phyloP scores from a whole-genome alignment of 805 yeast species.

The Candida montana region DNA sequence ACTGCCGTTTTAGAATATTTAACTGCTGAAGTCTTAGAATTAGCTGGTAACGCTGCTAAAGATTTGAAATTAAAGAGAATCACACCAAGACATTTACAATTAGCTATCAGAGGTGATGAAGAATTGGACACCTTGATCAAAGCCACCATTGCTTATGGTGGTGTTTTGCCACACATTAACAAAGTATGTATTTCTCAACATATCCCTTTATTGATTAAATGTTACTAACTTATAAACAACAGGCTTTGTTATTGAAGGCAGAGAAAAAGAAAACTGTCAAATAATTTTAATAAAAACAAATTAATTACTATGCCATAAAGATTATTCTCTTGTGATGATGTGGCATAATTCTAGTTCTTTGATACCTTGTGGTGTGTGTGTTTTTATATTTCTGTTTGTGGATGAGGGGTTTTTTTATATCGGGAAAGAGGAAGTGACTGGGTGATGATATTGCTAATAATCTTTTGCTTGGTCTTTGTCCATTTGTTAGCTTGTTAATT shows the following conservation, averaged over 20 bases:
- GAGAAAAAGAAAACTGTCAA: slow-evolving; percentile 17
- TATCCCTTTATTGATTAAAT: too few relatives aligned
- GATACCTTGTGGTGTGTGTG: neutral
- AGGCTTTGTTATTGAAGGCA: slow-evolving; percentile 19
- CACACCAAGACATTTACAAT: slow-evolving; percentile 94
- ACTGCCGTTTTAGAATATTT: slow-evolving; percentile 95
- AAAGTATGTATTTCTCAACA: slow-evolving; percentile 13
- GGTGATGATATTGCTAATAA: neutral
- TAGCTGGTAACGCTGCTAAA: slow-evolving; percentile 98
- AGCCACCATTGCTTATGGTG: slow-evolving; percentile 98
- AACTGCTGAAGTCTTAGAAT: slow-evolving; percentile 94
- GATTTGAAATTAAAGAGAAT: slow-evolving; percentile 98
- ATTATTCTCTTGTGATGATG: neutral
- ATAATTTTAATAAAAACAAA: slow-evolving; percentile 3
- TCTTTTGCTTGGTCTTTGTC: neutral
- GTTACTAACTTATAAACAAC: slow-evolving; percentile 2
- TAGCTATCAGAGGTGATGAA: slow-evolving; percentile 97
- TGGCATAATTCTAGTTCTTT: slow-evolving; percentile 2
- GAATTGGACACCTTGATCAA: slow-evolving; percentile 89
- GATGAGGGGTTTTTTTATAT: neutral
- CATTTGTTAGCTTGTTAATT: neutral
- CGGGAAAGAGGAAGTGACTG: neutral
- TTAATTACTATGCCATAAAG: neutral
- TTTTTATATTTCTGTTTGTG: neutral
- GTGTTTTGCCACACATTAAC: slow-evolving; percentile 90